These are phyloP conservation scores for Tephrocybe sp. DNA, from an alignment of 768 basidiomycete genomes.

Conservation along the genomic window DNA sequence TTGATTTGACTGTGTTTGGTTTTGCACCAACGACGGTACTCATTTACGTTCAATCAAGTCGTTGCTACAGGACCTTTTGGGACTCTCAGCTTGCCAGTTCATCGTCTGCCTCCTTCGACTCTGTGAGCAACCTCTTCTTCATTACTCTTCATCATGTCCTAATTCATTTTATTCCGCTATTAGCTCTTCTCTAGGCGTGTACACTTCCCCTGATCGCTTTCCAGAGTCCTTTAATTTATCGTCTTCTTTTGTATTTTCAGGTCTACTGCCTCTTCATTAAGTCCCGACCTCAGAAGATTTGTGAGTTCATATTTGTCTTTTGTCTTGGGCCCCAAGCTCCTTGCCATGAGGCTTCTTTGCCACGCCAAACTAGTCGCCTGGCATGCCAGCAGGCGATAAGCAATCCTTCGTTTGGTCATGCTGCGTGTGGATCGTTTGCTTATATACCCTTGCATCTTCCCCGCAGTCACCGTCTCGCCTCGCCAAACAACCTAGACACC, in stretches of 20 bases:
- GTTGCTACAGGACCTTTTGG: constrained; percentile 40
- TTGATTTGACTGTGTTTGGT: constrained; percentile 35
- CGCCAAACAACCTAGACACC: constrained; percentile 14
- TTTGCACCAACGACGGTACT: constrained; percentile 32
- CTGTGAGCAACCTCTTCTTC: constrained; percentile 14
- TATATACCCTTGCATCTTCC: constrained; percentile 11
- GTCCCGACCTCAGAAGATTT: constrained; percentile 18
- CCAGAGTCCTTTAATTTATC: constrained; percentile 27
- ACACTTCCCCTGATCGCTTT: constrained; percentile 23
- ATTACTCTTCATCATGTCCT: background rate
- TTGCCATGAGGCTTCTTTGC: constrained; percentile 42
- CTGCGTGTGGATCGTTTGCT: constrained; percentile 15
- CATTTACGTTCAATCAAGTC: constrained; percentile 37
- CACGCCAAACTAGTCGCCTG: constrained; percentile 28
- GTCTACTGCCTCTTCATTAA: constrained; percentile 18
- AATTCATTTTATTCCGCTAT: background rate
- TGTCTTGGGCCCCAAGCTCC: constrained; percentile 16
- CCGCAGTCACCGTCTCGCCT: constrained; percentile 13
- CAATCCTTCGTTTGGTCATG: constrained; percentile 10
- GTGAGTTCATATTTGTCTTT: constrained; percentile 12
- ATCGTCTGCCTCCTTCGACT: constrained; percentile 18
- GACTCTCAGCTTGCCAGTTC: constrained; percentile 33
- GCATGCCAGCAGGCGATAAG: constrained; percentile 26
- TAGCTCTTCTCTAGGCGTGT: constrained; percentile 23
- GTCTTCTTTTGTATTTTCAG: constrained; percentile 22